Evolutionary conservation across 257 asterid species (phyloP).

Genomic region (Ilex aquifolium): DNA sequence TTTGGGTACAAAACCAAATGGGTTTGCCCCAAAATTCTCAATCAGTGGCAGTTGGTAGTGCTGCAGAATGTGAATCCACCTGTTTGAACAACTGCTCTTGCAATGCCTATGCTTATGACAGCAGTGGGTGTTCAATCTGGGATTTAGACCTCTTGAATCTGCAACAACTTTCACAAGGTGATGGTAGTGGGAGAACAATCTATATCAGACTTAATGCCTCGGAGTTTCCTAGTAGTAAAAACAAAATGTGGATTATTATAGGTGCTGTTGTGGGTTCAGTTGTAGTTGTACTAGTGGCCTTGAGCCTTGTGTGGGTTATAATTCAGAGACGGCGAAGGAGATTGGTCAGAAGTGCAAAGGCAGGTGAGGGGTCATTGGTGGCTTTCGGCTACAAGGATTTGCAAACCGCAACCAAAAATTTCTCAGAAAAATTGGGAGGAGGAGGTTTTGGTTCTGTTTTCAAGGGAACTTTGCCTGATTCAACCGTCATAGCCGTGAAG

Average conservation of each 20-base stretch:
- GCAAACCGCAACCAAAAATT: conserved; percentile 39
- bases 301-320: conserved; percentile 17
- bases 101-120: conserved; percentile 33
- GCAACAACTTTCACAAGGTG: conserved; percentile 15
- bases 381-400: conserved; percentile 33
- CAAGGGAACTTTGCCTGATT: conserved; percentile 41
- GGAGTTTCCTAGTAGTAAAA: conserved; percentile 18
- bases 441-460: conserved; percentile 57
- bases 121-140: conserved; percentile 21
- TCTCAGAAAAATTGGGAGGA: conserved; percentile 43
- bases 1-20: conserved; percentile 13
- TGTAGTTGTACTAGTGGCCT: conserved; percentile 13
- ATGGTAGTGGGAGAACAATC: conserved; percentile 21
- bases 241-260: conserved; percentile 17
- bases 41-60: conserved; percentile 14
- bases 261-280: conserved; percentile 33
- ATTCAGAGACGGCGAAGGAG: conserved; percentile 16
- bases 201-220: conserved; percentile 28
- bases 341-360: conserved; percentile 11
- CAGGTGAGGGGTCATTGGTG: conserved; percentile 29
- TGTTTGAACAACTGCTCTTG: conserved; percentile 44
- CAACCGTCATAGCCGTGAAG: conserved; percentile 43
- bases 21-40: conserved; percentile 9
- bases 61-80: conserved; percentile 29
- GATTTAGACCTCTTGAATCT: conserved; percentile 12